phyloP scores from a whole-genome alignment of 768 basidiomycete species.

The Suillus decipiens region DNA sequence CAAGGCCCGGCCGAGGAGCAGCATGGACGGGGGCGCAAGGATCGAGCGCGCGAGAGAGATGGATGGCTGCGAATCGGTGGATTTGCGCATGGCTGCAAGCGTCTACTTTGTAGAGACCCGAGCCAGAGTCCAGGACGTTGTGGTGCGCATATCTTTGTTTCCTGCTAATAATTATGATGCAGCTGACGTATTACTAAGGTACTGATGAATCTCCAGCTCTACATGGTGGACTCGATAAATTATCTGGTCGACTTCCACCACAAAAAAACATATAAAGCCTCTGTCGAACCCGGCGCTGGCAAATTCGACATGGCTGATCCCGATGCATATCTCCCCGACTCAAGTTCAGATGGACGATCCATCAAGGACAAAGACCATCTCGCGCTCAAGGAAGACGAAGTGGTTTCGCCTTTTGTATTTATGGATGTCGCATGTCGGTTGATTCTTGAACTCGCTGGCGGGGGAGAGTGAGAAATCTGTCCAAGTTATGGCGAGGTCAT shows the following conservation, averaged over 20 bases:
- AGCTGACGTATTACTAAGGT: constrained; percentile 51
- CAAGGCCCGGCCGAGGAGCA: constrained; percentile 34
- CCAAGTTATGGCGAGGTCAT: constrained; percentile 1
- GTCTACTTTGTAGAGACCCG: constrained; percentile 96
- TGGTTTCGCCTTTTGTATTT: constrained; percentile 90
- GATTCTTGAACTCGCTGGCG: constrained; percentile 91
- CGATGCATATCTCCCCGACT: constrained; percentile 40
- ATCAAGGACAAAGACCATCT: constrained; percentile 51
- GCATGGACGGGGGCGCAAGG: constrained; percentile 36
- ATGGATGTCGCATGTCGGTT: constrained; percentile 94
- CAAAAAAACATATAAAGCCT: constrained; percentile 89
- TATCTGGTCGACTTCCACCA: constrained; percentile 99
- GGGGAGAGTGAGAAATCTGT: constrained; percentile 38
- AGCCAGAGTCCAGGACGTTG: constrained; percentile 86
- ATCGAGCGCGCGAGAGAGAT: constrained; percentile 65
- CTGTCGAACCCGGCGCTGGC: constrained; percentile 63
- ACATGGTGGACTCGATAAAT: constrained; percentile 93
- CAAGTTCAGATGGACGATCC: constrained; percentile 59
- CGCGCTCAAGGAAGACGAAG: constrained; percentile 54
- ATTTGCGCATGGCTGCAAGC: constrained; percentile 67
- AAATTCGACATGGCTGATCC: constrained; percentile 63
- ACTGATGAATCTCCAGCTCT: constrained; percentile 96
- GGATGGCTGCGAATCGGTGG: constrained; percentile 59
- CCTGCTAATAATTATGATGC: constrained; percentile 5
- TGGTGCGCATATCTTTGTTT: constrained; percentile 54